Evolutionary conservation across 2,329 filamentous ascomycete species (phyloP).

Genomic region (Thermoascus crustaceus): DNA sequence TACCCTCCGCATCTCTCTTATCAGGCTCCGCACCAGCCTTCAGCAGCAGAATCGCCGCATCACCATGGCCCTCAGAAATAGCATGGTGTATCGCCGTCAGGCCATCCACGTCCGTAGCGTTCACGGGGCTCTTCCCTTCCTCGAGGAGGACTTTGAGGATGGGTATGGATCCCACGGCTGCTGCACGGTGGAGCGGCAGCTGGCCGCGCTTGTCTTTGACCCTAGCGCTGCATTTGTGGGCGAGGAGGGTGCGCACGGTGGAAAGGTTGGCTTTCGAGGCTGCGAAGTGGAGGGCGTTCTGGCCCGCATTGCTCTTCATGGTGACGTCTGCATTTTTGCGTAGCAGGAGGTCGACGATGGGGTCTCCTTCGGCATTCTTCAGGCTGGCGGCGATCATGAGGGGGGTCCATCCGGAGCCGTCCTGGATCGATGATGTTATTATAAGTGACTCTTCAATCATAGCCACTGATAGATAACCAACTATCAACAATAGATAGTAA

Average conservation of each 20-base stretch:
- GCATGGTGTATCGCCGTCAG: constrained; percentile 83
- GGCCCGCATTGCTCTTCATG: constrained; percentile 34
- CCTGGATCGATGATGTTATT: constrained; percentile 23
- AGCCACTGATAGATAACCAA: not conserved
- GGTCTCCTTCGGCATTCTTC: constrained; percentile 38
- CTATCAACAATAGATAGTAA: constrained; percentile 1
- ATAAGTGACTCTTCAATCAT: not conserved
- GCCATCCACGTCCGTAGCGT: constrained; percentile 73
- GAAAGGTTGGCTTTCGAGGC: constrained; percentile 85
- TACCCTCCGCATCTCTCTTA: constrained; percentile 65
- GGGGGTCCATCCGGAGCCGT: constrained; percentile 43
- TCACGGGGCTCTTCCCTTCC: constrained; percentile 66
- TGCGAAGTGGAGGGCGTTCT: constrained; percentile 87
- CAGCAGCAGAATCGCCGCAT: constrained; percentile 72
- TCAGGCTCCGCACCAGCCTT: constrained; percentile 77
- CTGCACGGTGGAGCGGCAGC: constrained; percentile 81
- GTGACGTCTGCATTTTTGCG: constrained; percentile 41
- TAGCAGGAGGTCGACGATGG: constrained; percentile 38
- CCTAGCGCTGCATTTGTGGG: constrained; percentile 66
- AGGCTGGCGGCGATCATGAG: constrained; percentile 44
- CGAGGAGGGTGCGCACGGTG: constrained; percentile 67
- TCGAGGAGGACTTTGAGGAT: constrained; percentile 74
- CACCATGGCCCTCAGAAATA: constrained; percentile 55
- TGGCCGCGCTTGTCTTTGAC: constrained; percentile 83
- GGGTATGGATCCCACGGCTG: constrained; percentile 80